These are phyloP conservation scores for Globisporangium uncinulatum DNA, from an alignment of 352 stramenopile genomes.

Conservation along the genomic window DNA sequence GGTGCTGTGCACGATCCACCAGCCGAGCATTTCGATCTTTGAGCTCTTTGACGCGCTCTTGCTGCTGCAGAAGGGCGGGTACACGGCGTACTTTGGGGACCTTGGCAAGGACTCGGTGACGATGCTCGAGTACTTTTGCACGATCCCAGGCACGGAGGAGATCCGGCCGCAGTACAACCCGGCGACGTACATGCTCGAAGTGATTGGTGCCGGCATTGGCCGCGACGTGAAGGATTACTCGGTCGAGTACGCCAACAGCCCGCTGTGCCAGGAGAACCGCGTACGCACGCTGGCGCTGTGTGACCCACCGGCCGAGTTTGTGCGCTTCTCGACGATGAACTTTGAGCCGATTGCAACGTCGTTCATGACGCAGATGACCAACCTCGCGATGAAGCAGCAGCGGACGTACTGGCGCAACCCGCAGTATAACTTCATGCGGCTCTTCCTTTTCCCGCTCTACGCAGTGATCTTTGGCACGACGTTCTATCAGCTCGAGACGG, in stretches of 20 bases:
- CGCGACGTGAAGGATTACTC: slow-evolving; percentile 40
- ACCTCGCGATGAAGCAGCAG: slow-evolving; percentile 25
- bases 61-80: slow-evolving; percentile 47
- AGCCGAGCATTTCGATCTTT: slow-evolving; percentile 86
- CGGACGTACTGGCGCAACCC: slow-evolving; percentile 52
- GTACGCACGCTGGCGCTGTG: slow-evolving; percentile 22
- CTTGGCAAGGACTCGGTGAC: slow-evolving; percentile 72
- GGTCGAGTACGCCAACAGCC: slow-evolving; percentile 38
- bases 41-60: slow-evolving; percentile 88
- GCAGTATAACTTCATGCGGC: slow-evolving; percentile 63
- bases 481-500: slow-evolving; percentile 44
- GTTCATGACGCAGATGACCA: slow-evolving; percentile 28
- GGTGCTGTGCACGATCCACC: slow-evolving; percentile 67
- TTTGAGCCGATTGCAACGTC: slow-evolving; percentile 36
- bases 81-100: slow-evolving; percentile 76
- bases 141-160: slow-evolving; percentile 56
- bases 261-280: slow-evolving; percentile 25
- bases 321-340: slow-evolving; percentile 38
- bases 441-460: slow-evolving; percentile 52
- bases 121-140: slow-evolving; percentile 87
- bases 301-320: background rate
- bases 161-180: slow-evolving; percentile 81
- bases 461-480: slow-evolving; percentile 60
- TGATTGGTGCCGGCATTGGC: slow-evolving; percentile 55
- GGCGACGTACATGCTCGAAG: slow-evolving; percentile 79